Evolutionary conservation across 2,329 filamentous ascomycete species (phyloP).

Genomic region (Penicillium palitans): DNA sequence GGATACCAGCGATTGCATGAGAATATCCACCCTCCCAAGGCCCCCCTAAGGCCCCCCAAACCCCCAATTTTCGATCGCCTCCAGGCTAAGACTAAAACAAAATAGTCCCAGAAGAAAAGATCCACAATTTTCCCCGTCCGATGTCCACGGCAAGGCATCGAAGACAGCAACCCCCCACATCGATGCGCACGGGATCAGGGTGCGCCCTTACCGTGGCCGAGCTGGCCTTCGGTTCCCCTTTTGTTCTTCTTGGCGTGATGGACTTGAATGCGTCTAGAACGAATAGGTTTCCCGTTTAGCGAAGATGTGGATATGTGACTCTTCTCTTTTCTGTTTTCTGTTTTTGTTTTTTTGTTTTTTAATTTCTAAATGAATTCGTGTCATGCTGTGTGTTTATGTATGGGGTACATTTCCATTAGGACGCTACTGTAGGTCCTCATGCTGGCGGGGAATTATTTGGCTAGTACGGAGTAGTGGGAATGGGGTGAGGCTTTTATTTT

Average conservation of each 20-base stretch:
- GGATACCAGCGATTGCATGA: neutral
- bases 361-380: neutral
- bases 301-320: neutral
- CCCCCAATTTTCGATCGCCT: neutral
- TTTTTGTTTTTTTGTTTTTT: neutral
- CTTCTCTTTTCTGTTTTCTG: neutral
- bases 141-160: neutral
- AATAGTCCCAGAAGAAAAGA: neutral
- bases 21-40: neutral
- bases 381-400: neutral
- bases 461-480: neutral
- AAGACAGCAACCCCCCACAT: constrained; percentile 1
- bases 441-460: neutral
- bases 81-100: neutral
- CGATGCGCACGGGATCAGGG: constrained; percentile 2
- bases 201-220: constrained; percentile 2
- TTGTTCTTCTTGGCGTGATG: neutral
- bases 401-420: constrained; percentile 1
- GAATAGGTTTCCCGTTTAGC: neutral
- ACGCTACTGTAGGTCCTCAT: constrained; percentile 4
- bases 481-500: constrained; percentile 1
- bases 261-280: constrained; percentile 1
- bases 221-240: neutral
- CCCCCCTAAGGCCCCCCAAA: neutral
- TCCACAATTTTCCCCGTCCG: neutral